These are phyloP conservation scores for Solanum clarkiae DNA, from an alignment of 257 asterid species.

Conservation along the genomic window DNA sequence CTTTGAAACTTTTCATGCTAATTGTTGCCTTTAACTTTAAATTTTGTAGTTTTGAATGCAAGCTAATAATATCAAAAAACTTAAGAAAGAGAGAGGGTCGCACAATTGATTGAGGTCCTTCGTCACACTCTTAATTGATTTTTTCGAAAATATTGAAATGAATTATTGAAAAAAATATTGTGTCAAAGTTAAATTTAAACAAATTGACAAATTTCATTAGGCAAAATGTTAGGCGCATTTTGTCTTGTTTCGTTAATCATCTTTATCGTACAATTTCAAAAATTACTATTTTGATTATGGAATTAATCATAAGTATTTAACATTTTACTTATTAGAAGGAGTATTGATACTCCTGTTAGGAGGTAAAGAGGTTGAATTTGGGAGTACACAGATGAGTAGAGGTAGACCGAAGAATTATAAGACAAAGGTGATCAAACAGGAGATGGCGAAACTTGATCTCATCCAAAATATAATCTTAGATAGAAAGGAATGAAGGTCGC, in stretches of 20 bases:
- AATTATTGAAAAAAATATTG: background rate
- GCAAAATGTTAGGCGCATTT: background rate
- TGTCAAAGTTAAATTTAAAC: background rate
- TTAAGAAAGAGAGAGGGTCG: background rate
- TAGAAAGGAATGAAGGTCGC: too few relatives aligned
- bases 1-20: background rate
- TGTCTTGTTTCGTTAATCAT: background rate
- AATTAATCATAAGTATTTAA: background rate
- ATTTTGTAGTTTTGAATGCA: background rate
- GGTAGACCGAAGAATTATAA: too few relatives aligned
- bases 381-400: too few relatives aligned
- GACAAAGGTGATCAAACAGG: too few relatives aligned
- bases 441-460: too few relatives aligned
- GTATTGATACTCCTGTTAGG: too few relatives aligned
- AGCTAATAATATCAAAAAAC: background rate
- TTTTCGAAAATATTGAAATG: background rate
- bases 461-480: too few relatives aligned
- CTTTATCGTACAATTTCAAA: background rate
- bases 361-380: too few relatives aligned
- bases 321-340: background rate
- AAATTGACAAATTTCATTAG: background rate
- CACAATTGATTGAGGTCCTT: background rate
- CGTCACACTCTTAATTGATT: too few relatives aligned
- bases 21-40: too few relatives aligned
- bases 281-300: background rate